Base-by-base conservation (phyloP, 2,329 filamentous ascomycete species). In the Beauveria scarabaeidicola region DNA sequence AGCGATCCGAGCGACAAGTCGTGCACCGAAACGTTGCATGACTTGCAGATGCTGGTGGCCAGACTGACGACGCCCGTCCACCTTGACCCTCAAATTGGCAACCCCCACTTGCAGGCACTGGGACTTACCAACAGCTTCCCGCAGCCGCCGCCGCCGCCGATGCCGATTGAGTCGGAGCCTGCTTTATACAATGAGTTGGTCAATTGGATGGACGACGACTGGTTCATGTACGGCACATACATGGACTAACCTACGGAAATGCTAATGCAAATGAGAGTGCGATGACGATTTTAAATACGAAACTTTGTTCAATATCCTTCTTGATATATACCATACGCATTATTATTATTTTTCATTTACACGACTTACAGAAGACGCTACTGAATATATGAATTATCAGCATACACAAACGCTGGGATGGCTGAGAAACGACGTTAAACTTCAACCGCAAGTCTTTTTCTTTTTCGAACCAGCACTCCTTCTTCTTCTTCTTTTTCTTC, bases 1-100 rank as follows among this genome's bases (percentile, higher is more conserved):
- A 73, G 70, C 8, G 75, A 70, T 62, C 70, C 70, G 41, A 76
- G 75, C 61, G 73, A 70, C 15, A 65, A 66, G 40, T 72, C 75
- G 40, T 78, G 74, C 54, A 67, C 70, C 3, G 68, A 68, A 2
- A 73, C 77, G 3, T 67, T 78, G 19, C 65, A 67, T 23, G 75
- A 78, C 54, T 66, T 78, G 11, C 65, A 66, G 2, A 64, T 66
- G 7, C 66, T 78, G 7, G 73, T 76, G 3, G 66, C 68, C 9
- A 68, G 70, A 23, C 67, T 78, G 9, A 68, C 66, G 10, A 62
- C 63, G 19, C 64, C 69, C 21, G 61, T 63, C 21, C 52, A 61
- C 2, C 25, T 40, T 43, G 65, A 69, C n/a, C 54, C 59, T 9
- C 59, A 66, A 66, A 53, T 62, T 58, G 23, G 61, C 66, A 23